Evolutionary conservation across 345 rosid species (phyloP).

Genomic region (Acer negundo): DNA sequence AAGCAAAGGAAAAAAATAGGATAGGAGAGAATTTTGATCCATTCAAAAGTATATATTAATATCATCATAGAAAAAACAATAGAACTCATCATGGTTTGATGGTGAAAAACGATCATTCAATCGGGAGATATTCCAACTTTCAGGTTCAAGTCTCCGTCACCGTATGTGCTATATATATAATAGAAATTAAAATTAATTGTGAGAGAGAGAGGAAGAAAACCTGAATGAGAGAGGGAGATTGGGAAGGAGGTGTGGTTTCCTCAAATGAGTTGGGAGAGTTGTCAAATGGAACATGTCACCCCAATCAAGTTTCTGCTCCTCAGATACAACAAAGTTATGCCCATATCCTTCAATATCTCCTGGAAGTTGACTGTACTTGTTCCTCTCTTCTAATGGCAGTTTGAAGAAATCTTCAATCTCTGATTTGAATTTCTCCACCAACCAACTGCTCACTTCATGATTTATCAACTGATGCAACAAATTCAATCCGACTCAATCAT

Average conservation of each 20-base stretch:
- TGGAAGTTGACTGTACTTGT: constrained; percentile 17
- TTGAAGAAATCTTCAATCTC: constrained; percentile 19
- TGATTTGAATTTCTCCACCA: constrained; percentile 16
- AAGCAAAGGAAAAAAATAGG: too few species aligned
- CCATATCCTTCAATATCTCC: background rate
- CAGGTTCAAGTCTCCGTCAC: too few species aligned
- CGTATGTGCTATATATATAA: too few species aligned
- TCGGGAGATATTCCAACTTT: too few species aligned
- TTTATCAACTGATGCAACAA: constrained; percentile 26
- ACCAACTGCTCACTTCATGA: background rate
- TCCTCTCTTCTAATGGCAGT: constrained; percentile 12
- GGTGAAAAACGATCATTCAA: too few species aligned
- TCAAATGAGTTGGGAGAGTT: background rate
- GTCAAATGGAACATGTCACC: background rate
- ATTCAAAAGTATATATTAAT: too few species aligned
- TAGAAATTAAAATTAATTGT: background rate
- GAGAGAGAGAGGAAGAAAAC: background rate
- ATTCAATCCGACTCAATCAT: too few species aligned
- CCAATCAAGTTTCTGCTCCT: background rate
- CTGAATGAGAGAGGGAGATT: constrained; percentile 20
- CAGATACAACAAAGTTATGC: background rate
- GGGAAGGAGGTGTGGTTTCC: constrained; percentile 17
- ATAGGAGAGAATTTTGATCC: too few species aligned
- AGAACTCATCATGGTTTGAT: too few species aligned
- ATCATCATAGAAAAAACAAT: too few species aligned